These are phyloP conservation scores for Trypanosomatidae sp. DNA, from an alignment of 208 protist genomes.

Conservation along the genomic window DNA sequence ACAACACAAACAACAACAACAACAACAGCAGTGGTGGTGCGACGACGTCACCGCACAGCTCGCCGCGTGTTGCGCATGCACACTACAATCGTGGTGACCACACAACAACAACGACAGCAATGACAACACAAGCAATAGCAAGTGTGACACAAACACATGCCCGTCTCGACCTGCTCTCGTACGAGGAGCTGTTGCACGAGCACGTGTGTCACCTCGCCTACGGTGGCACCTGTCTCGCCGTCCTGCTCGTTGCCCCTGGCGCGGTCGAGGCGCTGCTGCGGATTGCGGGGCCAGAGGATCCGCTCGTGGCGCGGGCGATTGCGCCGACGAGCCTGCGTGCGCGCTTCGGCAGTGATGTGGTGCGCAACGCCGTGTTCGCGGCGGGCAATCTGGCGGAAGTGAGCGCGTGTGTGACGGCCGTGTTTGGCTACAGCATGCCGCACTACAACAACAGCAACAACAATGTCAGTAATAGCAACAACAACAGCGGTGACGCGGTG, in stretches of 20 bases:
- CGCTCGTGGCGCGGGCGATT: constrained; percentile 21
- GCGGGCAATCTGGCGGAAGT: constrained; percentile 34
- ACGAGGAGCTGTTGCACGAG: constrained; percentile 2
- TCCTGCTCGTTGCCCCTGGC: constrained; percentile 33
- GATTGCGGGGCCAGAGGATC: constrained; percentile 56
- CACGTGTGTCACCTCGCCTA: constrained; percentile 31
- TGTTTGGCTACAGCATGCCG: constrained; percentile 71
- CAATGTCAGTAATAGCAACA: neutral
- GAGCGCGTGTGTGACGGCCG: constrained; percentile 13
- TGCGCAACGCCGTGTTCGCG: constrained; percentile 56
- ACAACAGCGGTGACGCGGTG: too few species aligned
- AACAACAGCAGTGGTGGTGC: neutral
- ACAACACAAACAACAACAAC: neutral
- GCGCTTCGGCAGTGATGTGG: constrained; percentile 27
- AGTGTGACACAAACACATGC: neutral
- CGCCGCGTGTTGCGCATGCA: too few species aligned
- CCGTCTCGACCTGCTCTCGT: neutral
- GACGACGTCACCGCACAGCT: too few species aligned
- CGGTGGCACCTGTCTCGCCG: constrained; percentile 41
- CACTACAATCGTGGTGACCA: neutral
- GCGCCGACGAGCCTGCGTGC: constrained; percentile 41
- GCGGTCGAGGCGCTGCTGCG: constrained; percentile 41
- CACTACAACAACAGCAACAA: too few species aligned
- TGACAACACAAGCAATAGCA: constrained; percentile 1
- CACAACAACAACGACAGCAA: too few species aligned